These are phyloP conservation scores for Dioscorea zingiberensis DNA, from an alignment of 106 monocot genomes.

Conservation along the genomic window DNA sequence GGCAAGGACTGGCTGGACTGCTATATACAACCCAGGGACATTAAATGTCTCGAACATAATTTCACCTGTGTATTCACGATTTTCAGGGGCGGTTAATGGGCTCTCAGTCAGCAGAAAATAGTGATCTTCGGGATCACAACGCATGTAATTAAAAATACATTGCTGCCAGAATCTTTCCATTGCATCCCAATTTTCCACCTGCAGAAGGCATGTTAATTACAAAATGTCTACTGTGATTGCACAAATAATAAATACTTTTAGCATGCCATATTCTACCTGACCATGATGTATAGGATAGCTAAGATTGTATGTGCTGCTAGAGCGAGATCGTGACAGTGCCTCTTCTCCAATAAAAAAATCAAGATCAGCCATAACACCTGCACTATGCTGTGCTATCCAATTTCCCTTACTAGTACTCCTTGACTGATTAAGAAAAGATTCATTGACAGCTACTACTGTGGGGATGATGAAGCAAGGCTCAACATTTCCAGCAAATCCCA, in stretches of 20 bases:
- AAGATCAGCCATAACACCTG: constrained; percentile 94
- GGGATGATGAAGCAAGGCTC: constrained; percentile 90
- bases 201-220: not conserved
- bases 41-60: constrained; percentile 97
- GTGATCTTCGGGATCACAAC: constrained; percentile 90
- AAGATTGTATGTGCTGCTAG: constrained; percentile 71
- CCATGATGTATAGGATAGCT: constrained; percentile 83
- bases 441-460: constrained; percentile 86
- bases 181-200: constrained; percentile 93
- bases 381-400: constrained; percentile 81
- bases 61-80: constrained; percentile 84
- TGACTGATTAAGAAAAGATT: constrained; percentile 62
- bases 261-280: constrained; percentile 38
- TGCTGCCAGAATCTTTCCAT: constrained; percentile 97
- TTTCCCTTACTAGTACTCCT: constrained; percentile 64
- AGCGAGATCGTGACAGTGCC: constrained; percentile 62
- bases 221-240: not conserved
- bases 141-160: constrained; percentile 82
- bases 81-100: constrained; percentile 88
- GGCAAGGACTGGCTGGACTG: constrained; percentile 90
- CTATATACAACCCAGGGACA: constrained; percentile 79
- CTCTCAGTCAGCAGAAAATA: constrained; percentile 91
- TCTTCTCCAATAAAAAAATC: constrained; percentile 88
- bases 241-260: not conserved
- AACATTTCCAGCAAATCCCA: constrained; percentile 95